Evolutionary conservation across 129 eudicot genomes (phyloP), one percentile per base, ranked within the genome.

Genomic region (Heracleum sosnowskyi): DNA sequence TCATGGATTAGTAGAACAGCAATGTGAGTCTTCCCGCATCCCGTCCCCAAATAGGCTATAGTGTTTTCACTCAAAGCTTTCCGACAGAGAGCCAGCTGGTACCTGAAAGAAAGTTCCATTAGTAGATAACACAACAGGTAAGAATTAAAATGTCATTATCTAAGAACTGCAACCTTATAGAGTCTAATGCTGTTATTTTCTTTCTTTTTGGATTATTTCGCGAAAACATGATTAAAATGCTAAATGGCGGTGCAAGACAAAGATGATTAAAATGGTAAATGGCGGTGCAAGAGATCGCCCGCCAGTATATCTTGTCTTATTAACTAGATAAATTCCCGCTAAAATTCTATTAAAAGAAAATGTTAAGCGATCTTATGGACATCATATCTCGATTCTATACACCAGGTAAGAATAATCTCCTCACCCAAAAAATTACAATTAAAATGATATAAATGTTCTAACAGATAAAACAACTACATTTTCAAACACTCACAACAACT

Each of bases 11-110:
- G 85, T 83, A 92, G 83, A 42, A 90, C 88, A 39, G 97, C 96
- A 82, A 96, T 96, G 76, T 87, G 97, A n/a, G 99, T 96, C 83
- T 96, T 96, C 28, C 99, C 99, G 81, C 97, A 89, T 11, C 99
- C 99, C 22, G 99, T 96, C 83, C 88, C 99, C 73, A 96, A 37
- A 81, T 89, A 92, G 31, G 87, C 97, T 41, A 96, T 83, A 28
- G 87, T 79, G 82, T 96, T 96, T 85, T 90, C 97, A 51, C 78
- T 75, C 84, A 92, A 75, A 26, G 97, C 99, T 66, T 88, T 92
- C 81, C 78, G 81, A 74, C 97, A 90, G 69, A 96, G 88, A 62
- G 92, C 97, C 76, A 75, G 75, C 78, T 96, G 99, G 82, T 96
- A 96, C 90, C 99, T 96, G 86, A 78, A 26, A 60, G 73, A 79